Evolutionary conservation across 768 basidiomycete genomes (phyloP).

Genomic region (Holtermanniella nyarrowii): DNA sequence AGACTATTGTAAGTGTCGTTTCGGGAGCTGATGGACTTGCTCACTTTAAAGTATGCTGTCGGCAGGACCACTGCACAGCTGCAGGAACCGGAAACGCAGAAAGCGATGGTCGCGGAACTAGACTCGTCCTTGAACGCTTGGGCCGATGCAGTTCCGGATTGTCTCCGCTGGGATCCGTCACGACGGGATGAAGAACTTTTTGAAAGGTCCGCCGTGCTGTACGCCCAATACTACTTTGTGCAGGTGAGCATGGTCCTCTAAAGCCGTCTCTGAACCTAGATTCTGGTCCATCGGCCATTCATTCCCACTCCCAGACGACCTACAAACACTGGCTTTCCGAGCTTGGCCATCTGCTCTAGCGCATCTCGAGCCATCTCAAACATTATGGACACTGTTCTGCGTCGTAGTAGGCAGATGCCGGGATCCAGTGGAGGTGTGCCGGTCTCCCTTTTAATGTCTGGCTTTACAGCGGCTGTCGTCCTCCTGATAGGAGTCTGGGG

Average conservation of each 20-base stretch:
- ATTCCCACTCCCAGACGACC: slow-evolving; percentile 55
- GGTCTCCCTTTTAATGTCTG: slow-evolving; percentile 34
- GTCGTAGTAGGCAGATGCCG: slow-evolving; percentile 45
- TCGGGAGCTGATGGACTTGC: background rate
- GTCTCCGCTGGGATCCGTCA: slow-evolving; percentile 50
- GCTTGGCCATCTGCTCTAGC: slow-evolving; percentile 69
- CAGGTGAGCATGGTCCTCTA: slow-evolving; percentile 8
- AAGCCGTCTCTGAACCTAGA: slow-evolving; percentile 45
- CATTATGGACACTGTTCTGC: slow-evolving; percentile 53
- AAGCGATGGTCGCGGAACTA: slow-evolving; percentile 54
- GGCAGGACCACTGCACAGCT: slow-evolving; percentile 46
- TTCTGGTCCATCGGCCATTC: slow-evolving; percentile 68
- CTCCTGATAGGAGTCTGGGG: slow-evolving; percentile 61
- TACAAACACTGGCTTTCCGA: slow-evolving; percentile 49
- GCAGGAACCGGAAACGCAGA: slow-evolving; percentile 27
- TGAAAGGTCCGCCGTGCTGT: slow-evolving; percentile 53
- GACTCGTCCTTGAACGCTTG: slow-evolving; percentile 63
- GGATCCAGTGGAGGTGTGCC: slow-evolving; percentile 34
- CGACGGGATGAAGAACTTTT: slow-evolving; percentile 48
- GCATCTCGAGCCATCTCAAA: slow-evolving; percentile 66
- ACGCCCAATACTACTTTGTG: slow-evolving; percentile 52
- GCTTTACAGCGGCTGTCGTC: slow-evolving; percentile 50
- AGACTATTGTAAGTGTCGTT: slow-evolving; percentile 50
- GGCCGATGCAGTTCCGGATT: slow-evolving; percentile 58
- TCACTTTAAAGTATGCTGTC: slow-evolving; percentile 54